These are phyloP conservation scores for Butyriboletus appendiculatus DNA, from an alignment of 1,284 basidiomycete genomes.

Conservation along the genomic window DNA sequence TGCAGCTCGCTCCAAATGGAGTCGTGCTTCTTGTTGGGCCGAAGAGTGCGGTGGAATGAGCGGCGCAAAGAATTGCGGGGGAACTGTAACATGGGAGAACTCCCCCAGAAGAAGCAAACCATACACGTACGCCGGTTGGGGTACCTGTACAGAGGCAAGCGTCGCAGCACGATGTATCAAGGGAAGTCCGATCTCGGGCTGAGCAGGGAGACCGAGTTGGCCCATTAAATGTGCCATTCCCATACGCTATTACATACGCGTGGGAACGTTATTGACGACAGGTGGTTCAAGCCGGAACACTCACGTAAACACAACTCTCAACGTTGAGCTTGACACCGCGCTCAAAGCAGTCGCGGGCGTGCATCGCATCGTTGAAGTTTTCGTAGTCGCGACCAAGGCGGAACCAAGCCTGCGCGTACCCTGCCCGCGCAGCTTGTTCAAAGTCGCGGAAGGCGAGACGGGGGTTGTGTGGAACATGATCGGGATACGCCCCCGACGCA, in stretches of 20 bases:
- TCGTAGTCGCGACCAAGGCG: constrained; percentile 91
- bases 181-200: constrained; percentile 62
- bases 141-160: constrained; percentile 70
- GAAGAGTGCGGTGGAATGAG: constrained; percentile 49
- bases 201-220: constrained; percentile 69
- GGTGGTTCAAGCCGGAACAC: constrained; percentile 31
- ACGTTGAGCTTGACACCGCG: constrained; percentile 72
- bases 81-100: constrained; percentile 62
- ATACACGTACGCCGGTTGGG: constrained; percentile 86
- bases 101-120: constrained; percentile 84
- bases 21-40: constrained; percentile 44
- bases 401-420: constrained; percentile 82
- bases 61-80: constrained; percentile 52
- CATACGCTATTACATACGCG: constrained; percentile 57
- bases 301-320: constrained; percentile 77
- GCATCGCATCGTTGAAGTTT: constrained; percentile 70
- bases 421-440: constrained; percentile 75
- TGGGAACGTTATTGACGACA: constrained; percentile 3
- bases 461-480: constrained; percentile 64
- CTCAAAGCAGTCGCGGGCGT: constrained; percentile 83
- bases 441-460: constrained; percentile 88
- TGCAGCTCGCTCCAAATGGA: constrained; percentile 78
- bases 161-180: constrained; percentile 80
- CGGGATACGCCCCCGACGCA: constrained; percentile 67
- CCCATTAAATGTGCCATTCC: constrained; percentile 91